Base-by-base conservation (phyloP, 441 rosid genomes). In the Aquilaria agallochum region DNA sequence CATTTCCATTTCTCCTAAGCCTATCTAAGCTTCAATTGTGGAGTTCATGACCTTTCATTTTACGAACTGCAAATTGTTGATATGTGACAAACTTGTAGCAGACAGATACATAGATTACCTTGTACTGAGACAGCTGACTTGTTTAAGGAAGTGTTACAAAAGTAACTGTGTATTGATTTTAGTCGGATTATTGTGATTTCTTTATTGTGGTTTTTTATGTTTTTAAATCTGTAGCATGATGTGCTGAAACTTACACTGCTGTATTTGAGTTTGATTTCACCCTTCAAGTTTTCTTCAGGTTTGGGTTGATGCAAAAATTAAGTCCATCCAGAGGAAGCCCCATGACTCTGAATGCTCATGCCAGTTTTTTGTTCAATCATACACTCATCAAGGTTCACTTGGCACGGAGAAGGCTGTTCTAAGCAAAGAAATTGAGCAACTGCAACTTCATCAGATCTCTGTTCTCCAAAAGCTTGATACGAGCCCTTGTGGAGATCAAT, bases 251-350 rank as follows among this genome's bases (percentile, higher is more conserved):
- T 56, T 13, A 31, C 12, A 3, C 63, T 40, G n/a, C 14, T 34
- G 10, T 48, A 53, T 65, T 54, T 53, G 0, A 46, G 32, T 33
- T 74, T 65, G 58, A 56, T 70, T 57, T 64, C 49, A 34, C 11
- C 31, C 10, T 61, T 65, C 36, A 45, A n/a, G 72, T 69, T 73
- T 47, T 65, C 30, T 47, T 69, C 65, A 89, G 95, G 90, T 83
- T 27, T 88, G 84, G 96, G 59, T 85, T 57, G 96, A 94, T 81
- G 96, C 90, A 53, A 83, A 71, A 73, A 87, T 91, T 68, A 77
- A 63, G 67, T 85, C 96, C 15, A 78, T 94, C 45, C 82, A 89
- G 83, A 84, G 97, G 70, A 84, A 75, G 75, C 93, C 87, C 56
- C 97, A 91, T 62, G 84, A 76, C 52, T 53, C 78, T n/a, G 68